Percentiles rank a stretch among this genome's conserved stretches.
phyloP scores from a whole-genome alignment of 495 filamentous ascomycete genomes.

The Neurospora sp. region DNA sequence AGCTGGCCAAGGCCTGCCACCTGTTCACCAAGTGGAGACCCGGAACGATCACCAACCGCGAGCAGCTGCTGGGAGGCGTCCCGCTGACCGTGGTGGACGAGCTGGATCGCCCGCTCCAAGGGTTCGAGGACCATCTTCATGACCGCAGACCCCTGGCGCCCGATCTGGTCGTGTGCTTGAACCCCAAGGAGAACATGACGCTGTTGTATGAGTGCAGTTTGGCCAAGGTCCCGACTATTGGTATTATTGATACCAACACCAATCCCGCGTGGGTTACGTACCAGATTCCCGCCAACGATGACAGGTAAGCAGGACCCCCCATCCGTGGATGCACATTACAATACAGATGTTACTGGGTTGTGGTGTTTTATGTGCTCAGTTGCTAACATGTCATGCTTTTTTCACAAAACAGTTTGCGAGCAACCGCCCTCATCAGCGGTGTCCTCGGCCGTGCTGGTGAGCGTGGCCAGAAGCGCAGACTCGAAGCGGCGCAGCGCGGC shows the following conservation, averaged over 20 bases:
- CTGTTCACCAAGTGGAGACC: constrained; percentile 92
- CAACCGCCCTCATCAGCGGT: constrained; percentile 70
- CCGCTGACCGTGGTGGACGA: constrained; percentile 60
- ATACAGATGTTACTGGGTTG: neutral
- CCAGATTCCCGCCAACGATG: constrained; percentile 93
- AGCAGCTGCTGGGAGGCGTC: constrained; percentile 67
- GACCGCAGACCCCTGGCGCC: constrained; percentile 61
- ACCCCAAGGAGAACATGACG: constrained; percentile 84
- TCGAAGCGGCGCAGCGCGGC: constrained; percentile 51
- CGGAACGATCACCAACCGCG: constrained; percentile 83
- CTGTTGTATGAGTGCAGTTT: constrained; percentile 83
- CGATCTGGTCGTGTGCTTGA: constrained; percentile 86
- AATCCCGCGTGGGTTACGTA: constrained; percentile 94
- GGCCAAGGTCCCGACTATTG: constrained; percentile 86
- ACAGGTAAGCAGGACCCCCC: constrained; percentile 50
- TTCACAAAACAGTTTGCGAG: constrained; percentile 53
- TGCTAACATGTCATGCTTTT: constrained; percentile 29
- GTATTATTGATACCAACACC: constrained; percentile 86
- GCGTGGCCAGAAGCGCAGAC: constrained; percentile 57
- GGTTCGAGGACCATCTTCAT: constrained; percentile 52
- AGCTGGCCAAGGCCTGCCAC: constrained; percentile 71
- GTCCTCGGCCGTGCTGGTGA: constrained; percentile 78
- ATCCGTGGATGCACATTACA: neutral
- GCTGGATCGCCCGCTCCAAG: constrained; percentile 53
- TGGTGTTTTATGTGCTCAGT: neutral